phyloP scores from a whole-genome alignment of 352 stramenopile species.

The Phytophthora syringae region DNA sequence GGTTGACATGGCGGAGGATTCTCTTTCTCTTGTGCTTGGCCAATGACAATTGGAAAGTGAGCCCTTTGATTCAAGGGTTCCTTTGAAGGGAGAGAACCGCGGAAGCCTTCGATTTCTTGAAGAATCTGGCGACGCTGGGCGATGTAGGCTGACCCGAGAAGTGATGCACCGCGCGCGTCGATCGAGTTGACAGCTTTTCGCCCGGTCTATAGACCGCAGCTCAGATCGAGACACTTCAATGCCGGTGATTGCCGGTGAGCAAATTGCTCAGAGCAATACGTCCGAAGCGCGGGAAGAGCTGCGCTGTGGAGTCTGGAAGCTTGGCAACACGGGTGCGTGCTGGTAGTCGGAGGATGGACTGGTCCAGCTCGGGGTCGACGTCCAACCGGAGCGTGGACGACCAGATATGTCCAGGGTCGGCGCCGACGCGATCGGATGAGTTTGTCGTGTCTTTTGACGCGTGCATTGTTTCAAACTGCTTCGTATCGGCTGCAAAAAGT shows the following conservation, averaged over 20 bases:
- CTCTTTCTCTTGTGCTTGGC: too few species aligned
- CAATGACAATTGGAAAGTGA: conserved; percentile 37
- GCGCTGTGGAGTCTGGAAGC: too few species aligned
- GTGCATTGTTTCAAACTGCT: conserved; percentile 20
- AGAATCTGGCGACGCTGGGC: conserved; percentile 11
- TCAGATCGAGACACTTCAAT: conserved; percentile 30
- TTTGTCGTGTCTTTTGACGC: conserved; percentile 16
- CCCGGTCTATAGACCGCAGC: too few species aligned
- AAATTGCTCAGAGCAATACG: too few species aligned
- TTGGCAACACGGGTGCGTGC: too few species aligned
- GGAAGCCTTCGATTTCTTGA: too few species aligned
- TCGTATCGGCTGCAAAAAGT: background rate
- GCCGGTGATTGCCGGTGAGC: too few species aligned
- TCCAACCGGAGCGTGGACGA: conserved; percentile 1
- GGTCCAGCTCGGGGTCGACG: conserved; percentile 2
- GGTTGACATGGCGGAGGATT: conserved; percentile 47
- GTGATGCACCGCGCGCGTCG: conserved; percentile 34
- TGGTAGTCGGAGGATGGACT: conserved; percentile 14
- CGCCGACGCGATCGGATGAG: background rate
- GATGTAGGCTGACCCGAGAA: conserved; percentile 11
- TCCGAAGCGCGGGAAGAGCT: conserved; percentile 4
- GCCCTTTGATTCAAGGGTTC: too few species aligned
- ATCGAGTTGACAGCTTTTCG: conserved; percentile 14
- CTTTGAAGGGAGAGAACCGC: too few species aligned
- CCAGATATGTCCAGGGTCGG: background rate